phyloP scores from a whole-genome alignment of 2,329 filamentous ascomycete genomes.

The Mollisiaceae sp. region DNA sequence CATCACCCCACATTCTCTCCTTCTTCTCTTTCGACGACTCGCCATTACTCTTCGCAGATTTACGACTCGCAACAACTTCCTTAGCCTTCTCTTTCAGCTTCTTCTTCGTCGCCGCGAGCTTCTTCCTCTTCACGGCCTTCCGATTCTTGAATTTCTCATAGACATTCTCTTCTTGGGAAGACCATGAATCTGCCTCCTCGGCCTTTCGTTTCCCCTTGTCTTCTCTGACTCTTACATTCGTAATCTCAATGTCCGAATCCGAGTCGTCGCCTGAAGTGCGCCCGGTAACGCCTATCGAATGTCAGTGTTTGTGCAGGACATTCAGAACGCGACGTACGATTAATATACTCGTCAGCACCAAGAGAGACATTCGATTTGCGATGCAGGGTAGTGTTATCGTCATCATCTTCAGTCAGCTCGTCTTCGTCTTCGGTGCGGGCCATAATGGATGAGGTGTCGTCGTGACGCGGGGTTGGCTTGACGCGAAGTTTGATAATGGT shows the following conservation, averaged over 20 bases:
- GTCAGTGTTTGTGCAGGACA: constrained; percentile 22
- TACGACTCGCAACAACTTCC: constrained; percentile 38
- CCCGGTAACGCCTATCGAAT: constrained; percentile 31
- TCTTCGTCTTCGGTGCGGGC: constrained; percentile 24
- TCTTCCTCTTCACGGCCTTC: constrained; percentile 58
- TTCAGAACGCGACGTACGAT: constrained; percentile 27
- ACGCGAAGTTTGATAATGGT: constrained; percentile 1
- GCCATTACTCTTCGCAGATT: constrained; percentile 34
- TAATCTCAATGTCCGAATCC: constrained; percentile 34
- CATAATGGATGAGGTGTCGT: constrained; percentile 1
- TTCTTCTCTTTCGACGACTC: constrained; percentile 34
- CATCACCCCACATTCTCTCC: constrained; percentile 38
- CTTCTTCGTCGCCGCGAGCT: constrained; percentile 53
- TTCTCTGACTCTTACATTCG: constrained; percentile 4
- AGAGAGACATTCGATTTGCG: background rate
- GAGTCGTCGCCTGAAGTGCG: constrained; percentile 24
- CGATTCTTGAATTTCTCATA: constrained; percentile 70
- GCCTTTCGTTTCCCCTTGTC: constrained; percentile 37
- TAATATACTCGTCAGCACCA: constrained; percentile 37
- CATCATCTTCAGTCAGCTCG: constrained; percentile 23
- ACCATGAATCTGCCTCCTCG: constrained; percentile 53
- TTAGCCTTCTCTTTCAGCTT: constrained; percentile 52
- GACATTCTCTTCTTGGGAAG: constrained; percentile 61
- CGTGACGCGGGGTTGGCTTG: background rate
- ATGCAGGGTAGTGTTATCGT: background rate